phyloP scores from a whole-genome alignment of 2,329 filamentous ascomycete genomes.

The Phoma herbarum region DNA sequence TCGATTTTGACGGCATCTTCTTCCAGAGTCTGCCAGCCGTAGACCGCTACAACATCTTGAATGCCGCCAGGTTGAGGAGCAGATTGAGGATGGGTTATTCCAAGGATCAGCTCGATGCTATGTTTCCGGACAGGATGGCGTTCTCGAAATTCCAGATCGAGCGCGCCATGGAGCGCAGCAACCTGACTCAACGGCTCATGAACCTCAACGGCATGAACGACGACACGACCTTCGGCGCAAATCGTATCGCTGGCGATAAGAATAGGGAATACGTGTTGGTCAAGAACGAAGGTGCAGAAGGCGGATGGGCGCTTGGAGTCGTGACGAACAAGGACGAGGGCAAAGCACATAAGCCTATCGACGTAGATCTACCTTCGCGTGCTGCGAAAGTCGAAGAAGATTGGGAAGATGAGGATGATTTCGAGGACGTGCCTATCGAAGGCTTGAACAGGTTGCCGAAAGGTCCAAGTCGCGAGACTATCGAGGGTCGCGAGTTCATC shows the following conservation, averaged over 20 bases:
- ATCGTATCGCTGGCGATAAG: constrained; percentile 81
- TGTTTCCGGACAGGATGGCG: constrained; percentile 98
- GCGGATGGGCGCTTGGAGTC: constrained; percentile 94
- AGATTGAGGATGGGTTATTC: constrained; percentile 93
- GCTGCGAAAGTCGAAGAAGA: constrained; percentile 63
- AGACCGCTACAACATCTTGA: constrained; percentile 96
- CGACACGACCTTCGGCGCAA: constrained; percentile 72
- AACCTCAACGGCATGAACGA: constrained; percentile 88
- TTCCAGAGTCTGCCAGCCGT: constrained; percentile 89
- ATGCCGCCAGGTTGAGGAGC: constrained; percentile 87
- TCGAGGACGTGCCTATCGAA: constrained; percentile 92
- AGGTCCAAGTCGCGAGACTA: constrained; percentile 40
- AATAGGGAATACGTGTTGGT: constrained; percentile 95
- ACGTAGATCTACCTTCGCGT: constrained; percentile 73
- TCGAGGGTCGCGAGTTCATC: constrained; percentile 49
- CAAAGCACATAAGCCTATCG: constrained; percentile 85
- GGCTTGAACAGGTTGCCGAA: constrained; percentile 86
- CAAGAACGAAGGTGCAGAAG: constrained; percentile 93
- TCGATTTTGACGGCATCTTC: constrained; percentile 96
- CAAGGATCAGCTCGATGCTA: constrained; percentile 92
- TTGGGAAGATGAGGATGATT: constrained; percentile 78
- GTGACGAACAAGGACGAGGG: constrained; percentile 86
- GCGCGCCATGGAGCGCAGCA: constrained; percentile 88
- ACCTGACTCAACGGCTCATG: constrained; percentile 94
- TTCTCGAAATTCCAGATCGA: constrained; percentile 98